These are phyloP conservation scores for Ustulina deusta DNA, from an alignment of 2,329 filamentous ascomycete genomes.

Conservation along the genomic window DNA sequence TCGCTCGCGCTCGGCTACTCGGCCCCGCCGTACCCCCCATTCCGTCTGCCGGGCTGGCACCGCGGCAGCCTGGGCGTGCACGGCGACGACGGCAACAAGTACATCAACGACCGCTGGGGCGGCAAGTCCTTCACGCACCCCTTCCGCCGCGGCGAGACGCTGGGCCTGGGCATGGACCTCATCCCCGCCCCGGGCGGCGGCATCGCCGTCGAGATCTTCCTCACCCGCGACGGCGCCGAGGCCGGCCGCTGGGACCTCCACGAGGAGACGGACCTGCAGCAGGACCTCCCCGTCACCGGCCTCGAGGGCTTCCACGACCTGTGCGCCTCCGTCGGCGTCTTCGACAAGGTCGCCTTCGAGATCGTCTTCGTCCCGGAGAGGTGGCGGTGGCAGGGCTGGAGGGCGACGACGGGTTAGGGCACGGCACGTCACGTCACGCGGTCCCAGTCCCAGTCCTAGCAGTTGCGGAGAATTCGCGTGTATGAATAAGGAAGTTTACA, in stretches of 20 bases:
- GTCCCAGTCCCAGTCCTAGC: too few relatives aligned
- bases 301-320: constrained; percentile 79
- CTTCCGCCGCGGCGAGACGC: constrained; percentile 73
- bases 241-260: constrained; percentile 77
- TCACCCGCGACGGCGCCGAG: constrained; percentile 74
- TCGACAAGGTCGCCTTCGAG: constrained; percentile 76
- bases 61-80: constrained; percentile 80
- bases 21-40: constrained; percentile 80
- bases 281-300: constrained; percentile 72
- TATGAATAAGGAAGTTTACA: neutral
- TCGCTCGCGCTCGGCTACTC: constrained; percentile 75
- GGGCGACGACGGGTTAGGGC: neutral
- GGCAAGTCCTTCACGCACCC: constrained; percentile 75
- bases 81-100: constrained; percentile 81
- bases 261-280: constrained; percentile 75
- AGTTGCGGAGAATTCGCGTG: neutral
- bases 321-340: constrained; percentile 77
- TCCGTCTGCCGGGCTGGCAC: constrained; percentile 85
- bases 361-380: constrained; percentile 69
- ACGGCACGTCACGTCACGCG: neutral
- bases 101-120: constrained; percentile 80
- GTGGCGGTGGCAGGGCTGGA: constrained; percentile 65
- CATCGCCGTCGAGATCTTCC: constrained; percentile 72
- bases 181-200: constrained; percentile 51
- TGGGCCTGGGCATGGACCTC: constrained; percentile 79